Conservation (phyloP, 208 protist genomes). For the Borovskyia barvae region DNA sequence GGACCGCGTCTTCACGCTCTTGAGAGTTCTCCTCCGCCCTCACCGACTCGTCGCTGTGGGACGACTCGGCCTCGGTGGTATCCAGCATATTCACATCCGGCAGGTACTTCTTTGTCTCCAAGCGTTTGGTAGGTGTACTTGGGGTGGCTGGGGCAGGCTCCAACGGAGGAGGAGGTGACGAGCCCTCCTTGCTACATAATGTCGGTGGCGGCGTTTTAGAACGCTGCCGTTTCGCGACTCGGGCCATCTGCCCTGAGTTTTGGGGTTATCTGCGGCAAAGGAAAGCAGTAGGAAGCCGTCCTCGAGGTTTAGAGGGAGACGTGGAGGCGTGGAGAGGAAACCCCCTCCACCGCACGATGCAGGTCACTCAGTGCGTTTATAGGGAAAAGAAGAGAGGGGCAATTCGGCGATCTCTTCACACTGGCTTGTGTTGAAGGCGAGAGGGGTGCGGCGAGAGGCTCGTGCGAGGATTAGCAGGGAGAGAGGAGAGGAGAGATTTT, state of each 20-base stretch:
- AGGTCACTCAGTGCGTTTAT: no score
- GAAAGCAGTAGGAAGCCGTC: no score
- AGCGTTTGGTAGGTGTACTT: not conserved
- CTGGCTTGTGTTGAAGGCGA: no score
- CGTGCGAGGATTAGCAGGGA: no score
- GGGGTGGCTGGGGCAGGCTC: not conserved
- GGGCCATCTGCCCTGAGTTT: conserved; percentile 4
- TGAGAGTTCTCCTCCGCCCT: conserved; percentile 27
- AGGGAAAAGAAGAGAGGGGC: no score
- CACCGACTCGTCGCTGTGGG: conserved; percentile 22
- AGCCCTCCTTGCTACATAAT: conserved; percentile 2
- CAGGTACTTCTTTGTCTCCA: conserved; percentile 16
- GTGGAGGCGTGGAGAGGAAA: no score
- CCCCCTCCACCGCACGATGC: no score
- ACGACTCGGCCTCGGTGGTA: conserved; percentile 1
- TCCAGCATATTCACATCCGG: conserved; percentile 6
- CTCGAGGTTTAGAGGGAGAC: no score
- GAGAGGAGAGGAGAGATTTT: no score
- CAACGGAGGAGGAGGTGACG: not conserved
- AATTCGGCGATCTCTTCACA: no score
- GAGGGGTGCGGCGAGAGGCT: no score
- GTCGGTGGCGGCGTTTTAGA: not conserved
- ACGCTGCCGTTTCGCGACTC: conserved; percentile 4
- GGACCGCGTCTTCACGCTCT: conserved; percentile 43
- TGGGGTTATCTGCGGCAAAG: no score